These are phyloP conservation scores for Yamadazyma trypodendri DNA, from an alignment of 1,139 yeast species.

Conservation along the genomic window DNA sequence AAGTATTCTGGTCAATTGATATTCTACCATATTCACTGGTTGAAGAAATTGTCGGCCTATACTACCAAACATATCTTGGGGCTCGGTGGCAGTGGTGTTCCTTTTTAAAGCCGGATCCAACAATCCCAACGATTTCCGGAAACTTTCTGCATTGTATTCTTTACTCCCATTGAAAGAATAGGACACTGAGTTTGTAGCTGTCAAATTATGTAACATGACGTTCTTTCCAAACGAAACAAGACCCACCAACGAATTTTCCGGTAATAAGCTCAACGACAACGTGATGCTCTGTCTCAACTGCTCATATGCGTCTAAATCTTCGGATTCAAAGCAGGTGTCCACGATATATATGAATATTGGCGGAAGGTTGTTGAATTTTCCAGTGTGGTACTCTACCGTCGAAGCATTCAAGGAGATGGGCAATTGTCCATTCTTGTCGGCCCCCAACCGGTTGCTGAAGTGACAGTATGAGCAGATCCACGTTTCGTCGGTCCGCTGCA, in stretches of 20 bases:
- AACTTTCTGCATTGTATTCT: constrained; percentile 49
- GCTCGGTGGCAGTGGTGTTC: constrained; percentile 4
- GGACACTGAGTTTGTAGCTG: constrained; percentile 26
- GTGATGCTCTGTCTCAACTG: constrained; percentile 57
- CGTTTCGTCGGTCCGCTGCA: constrained; percentile 32
- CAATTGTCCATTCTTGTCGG: constrained; percentile 13
- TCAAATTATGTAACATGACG: constrained; percentile 61
- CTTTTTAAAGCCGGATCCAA: constrained; percentile 22
- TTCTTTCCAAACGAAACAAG: constrained; percentile 64
- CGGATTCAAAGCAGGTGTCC: constrained; percentile 55
- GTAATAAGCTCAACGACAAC: constrained; percentile 55
- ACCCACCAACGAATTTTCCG: constrained; percentile 59
- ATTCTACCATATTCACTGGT: constrained; percentile 53
- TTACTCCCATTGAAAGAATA: constrained; percentile 61
- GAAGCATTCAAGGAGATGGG: constrained; percentile 15
- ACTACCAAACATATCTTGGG: constrained; percentile 21
- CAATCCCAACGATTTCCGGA: constrained; percentile 56
- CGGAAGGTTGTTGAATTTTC: constrained; percentile 41
- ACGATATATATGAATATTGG: constrained; percentile 64
- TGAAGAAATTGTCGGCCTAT: constrained; percentile 43
- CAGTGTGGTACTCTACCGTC: constrained; percentile 61
- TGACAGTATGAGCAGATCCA: constrained; percentile 72
- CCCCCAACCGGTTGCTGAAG: constrained; percentile 46
- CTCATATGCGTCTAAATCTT: constrained; percentile 38
- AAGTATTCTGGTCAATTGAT: constrained; percentile 50